A percentile compares a stretch with the other conserved stretches of the same genome.
phyloP scores from a whole-genome alignment of 140 eudicot species.

The Erigeron philadelphicus region DNA sequence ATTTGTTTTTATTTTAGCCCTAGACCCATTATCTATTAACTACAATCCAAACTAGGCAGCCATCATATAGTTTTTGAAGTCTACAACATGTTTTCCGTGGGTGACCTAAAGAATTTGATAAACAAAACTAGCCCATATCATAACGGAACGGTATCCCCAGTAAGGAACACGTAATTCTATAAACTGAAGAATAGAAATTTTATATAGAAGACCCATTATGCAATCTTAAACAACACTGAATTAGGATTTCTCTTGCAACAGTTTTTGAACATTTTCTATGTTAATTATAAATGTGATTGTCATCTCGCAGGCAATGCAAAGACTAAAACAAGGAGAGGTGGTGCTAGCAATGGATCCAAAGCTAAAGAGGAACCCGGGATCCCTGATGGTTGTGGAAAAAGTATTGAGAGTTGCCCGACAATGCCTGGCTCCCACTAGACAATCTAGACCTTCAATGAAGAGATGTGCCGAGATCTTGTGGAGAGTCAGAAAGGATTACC shows the following conservation, averaged over 20 bases:
- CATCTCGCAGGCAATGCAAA: slow-evolving; percentile 58
- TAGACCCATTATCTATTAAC: too few relatives aligned
- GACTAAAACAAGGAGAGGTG: slow-evolving; percentile 56
- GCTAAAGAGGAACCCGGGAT: slow-evolving; percentile 60
- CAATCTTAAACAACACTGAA: not conserved
- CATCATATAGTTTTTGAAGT: too few relatives aligned
- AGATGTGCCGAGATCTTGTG: slow-evolving; percentile 66
- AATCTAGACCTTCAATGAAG: slow-evolving; percentile 62
- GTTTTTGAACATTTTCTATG: not conserved
- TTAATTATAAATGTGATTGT: not conserved
- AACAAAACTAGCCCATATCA: too few relatives aligned
- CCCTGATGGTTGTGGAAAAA: slow-evolving; percentile 57
- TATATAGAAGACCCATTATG: not conserved
- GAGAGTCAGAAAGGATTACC: slow-evolving; percentile 56
- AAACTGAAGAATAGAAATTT: not conserved
- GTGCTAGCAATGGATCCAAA: slow-evolving; percentile 76
- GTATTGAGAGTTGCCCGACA: slow-evolving; percentile 60
- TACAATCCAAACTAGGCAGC: too few relatives aligned
- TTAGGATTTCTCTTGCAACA: not conserved
- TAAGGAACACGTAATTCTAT: too few relatives aligned
- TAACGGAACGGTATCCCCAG: too few relatives aligned
- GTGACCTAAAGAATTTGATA: too few relatives aligned
- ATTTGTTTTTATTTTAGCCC: too few relatives aligned
- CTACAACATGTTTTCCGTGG: too few relatives aligned
- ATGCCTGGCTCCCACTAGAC: slow-evolving; percentile 58